phyloP scores from a whole-genome alignment of 2,329 filamentous ascomycete species.

The Boeremia exigua region DNA sequence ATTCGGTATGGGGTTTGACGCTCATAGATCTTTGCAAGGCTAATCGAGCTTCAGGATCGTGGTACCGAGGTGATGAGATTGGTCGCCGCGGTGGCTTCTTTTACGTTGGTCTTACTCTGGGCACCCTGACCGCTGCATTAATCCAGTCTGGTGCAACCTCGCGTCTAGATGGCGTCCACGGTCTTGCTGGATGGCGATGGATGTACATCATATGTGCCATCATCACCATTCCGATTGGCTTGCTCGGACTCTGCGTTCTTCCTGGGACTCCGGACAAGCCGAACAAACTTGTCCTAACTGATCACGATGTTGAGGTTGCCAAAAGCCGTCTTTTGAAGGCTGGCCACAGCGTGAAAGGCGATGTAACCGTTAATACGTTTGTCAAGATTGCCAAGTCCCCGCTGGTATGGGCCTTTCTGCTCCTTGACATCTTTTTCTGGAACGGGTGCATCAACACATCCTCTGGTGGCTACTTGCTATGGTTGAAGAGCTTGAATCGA shows the following conservation, averaged over 20 bases:
- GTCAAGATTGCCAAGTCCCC: constrained; percentile 43
- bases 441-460: constrained; percentile 57
- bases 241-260: constrained; percentile 59
- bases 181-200: constrained; percentile 44
- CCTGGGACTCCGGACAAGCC: constrained; percentile 60
- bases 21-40: no score
- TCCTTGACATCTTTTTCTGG: constrained; percentile 64
- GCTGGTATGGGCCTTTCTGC: constrained; percentile 59
- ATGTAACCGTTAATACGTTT: constrained; percentile 29
- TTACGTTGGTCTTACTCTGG: constrained; percentile 59
- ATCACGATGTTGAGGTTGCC: constrained; percentile 57
- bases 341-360: constrained; percentile 46
- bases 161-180: constrained; percentile 64
- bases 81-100: constrained; percentile 59
- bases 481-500: constrained; percentile 62
- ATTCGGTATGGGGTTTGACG: no score
- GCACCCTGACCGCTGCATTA: constrained; percentile 60
- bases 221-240: constrained; percentile 62
- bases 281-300: constrained; percentile 55
- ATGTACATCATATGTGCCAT: constrained; percentile 52
- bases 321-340: constrained; percentile 54
- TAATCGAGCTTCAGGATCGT: constrained; percentile 46
- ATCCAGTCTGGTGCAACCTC: constrained; percentile 49
- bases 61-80: constrained; percentile 55
- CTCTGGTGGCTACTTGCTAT: constrained; percentile 61